Evolutionary conservation across 768 basidiomycete genomes (phyloP).

Genomic region (Cystofilobasidium macerans): DNA sequence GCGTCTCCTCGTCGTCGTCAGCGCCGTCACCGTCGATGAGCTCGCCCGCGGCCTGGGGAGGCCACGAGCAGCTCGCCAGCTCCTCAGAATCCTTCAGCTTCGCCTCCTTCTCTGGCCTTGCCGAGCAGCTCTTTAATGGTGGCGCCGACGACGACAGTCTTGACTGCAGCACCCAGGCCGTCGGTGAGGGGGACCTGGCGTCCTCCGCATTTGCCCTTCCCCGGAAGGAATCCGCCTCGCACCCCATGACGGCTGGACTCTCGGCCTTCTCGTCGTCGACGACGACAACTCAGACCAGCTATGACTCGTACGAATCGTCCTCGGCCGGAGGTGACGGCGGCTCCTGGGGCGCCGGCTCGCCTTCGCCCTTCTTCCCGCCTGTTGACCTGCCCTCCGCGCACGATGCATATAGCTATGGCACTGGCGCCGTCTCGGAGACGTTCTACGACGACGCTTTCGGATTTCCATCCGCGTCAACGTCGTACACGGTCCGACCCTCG

Average conservation of each 20-base stretch:
- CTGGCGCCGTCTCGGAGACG: too few relatives aligned
- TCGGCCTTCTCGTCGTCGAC: neutral
- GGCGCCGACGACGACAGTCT: neutral
- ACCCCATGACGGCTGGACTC: neutral
- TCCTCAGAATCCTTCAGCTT: neutral
- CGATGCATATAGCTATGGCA: too few relatives aligned
- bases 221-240: neutral
- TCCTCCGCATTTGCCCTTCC: too few relatives aligned
- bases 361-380: too few relatives aligned
- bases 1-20: neutral
- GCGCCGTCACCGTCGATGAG: neutral
- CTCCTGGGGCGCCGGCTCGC: too few relatives aligned
- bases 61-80: too few relatives aligned
- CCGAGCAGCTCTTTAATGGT: neutral
- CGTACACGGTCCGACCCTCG: neutral
- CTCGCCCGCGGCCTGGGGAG: too few relatives aligned
- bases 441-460: too few relatives aligned
- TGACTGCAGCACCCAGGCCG: neutral
- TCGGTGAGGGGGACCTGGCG: too few relatives aligned
- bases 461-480: neutral
- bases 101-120: slow-evolving; percentile 4
- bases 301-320: neutral
- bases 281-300: neutral
- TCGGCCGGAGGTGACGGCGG: neutral
- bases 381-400: too few relatives aligned